Evolutionary conservation across 2,329 filamentous ascomycete genomes (phyloP).

Genomic region (Fusarium udum): DNA sequence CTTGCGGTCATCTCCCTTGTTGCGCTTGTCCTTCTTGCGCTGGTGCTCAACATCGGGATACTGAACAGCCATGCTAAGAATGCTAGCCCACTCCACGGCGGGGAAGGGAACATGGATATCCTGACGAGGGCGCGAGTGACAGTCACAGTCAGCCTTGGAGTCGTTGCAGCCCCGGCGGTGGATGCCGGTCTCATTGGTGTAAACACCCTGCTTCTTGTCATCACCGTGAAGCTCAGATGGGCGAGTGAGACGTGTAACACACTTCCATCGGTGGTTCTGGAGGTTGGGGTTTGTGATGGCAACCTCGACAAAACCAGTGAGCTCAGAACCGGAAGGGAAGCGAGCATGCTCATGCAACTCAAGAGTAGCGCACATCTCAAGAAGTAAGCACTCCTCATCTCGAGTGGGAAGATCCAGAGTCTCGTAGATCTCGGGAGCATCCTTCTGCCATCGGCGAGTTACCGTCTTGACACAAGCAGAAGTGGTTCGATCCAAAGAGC

Average conservation of each 20-base stretch:
- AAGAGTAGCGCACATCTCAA: slow-evolving; percentile 71
- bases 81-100: slow-evolving; percentile 66
- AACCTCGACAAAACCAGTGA: slow-evolving; percentile 68
- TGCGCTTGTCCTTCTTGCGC: slow-evolving; percentile 51
- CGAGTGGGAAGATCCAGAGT: slow-evolving; percentile 59
- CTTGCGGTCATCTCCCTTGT: slow-evolving; percentile 49
- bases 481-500: slow-evolving; percentile 62
- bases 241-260: slow-evolving; percentile 66
- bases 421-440: slow-evolving; percentile 65
- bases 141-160: slow-evolving; percentile 60
- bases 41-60: slow-evolving; percentile 58
- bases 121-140: slow-evolving; percentile 57
- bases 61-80: slow-evolving; percentile 65
- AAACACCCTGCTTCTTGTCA: slow-evolving; percentile 55
- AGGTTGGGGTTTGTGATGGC: slow-evolving; percentile 63
- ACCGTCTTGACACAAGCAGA: slow-evolving; percentile 65
- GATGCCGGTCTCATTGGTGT: slow-evolving; percentile 61
- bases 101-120: slow-evolving; percentile 67
- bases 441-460: slow-evolving; percentile 64
- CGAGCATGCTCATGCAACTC: slow-evolving; percentile 66
- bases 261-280: slow-evolving; percentile 68
- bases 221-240: slow-evolving; percentile 64
- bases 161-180: slow-evolving; percentile 64
- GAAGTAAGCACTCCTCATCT: slow-evolving; percentile 63
- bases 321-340: slow-evolving; percentile 68